Evolutionary conservation across 2,329 filamentous ascomycete genomes (phyloP).

Genomic region (Aureobasidium sp.): DNA sequence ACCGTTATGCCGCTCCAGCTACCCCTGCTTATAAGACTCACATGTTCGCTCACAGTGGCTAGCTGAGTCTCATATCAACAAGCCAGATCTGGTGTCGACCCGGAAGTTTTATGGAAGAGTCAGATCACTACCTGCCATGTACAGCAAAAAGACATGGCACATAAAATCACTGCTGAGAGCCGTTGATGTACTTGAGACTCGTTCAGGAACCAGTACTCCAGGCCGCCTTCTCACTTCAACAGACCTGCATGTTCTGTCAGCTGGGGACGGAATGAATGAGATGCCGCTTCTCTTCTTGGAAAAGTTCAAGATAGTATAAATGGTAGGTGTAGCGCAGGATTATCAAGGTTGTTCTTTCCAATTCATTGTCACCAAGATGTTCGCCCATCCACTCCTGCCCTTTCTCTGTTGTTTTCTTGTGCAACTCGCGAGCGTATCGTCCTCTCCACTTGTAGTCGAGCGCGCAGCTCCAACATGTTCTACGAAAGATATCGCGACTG

Average conservation of each 20-base stretch:
- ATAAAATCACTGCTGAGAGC: background rate
- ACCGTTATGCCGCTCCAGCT: background rate
- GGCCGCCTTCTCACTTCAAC: background rate
- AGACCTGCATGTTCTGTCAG: background rate
- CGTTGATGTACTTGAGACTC: background rate
- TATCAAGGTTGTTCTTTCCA: background rate
- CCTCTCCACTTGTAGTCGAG: background rate
- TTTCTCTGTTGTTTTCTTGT: background rate
- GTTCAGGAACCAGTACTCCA: background rate
- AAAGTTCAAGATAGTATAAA: background rate
- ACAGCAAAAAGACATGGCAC: background rate
- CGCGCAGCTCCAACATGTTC: conserved; percentile 1
- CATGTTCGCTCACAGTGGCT: background rate
- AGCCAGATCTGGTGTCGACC: background rate
- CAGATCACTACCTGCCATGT: background rate
- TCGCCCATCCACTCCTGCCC: background rate
- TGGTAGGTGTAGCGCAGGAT: background rate
- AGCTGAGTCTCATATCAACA: background rate
- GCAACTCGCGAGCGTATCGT: background rate
- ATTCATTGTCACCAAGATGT: background rate
- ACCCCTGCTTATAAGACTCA: background rate
- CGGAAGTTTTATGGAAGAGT: background rate
- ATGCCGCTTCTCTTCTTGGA: background rate
- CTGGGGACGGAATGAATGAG: background rate
- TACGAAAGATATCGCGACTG: background rate